A percentile compares a stretch with the other conserved stretches of the same genome.
Conservation (phyloP, 768 basidiomycete genomes). For the Amanita rubescens region DNA sequence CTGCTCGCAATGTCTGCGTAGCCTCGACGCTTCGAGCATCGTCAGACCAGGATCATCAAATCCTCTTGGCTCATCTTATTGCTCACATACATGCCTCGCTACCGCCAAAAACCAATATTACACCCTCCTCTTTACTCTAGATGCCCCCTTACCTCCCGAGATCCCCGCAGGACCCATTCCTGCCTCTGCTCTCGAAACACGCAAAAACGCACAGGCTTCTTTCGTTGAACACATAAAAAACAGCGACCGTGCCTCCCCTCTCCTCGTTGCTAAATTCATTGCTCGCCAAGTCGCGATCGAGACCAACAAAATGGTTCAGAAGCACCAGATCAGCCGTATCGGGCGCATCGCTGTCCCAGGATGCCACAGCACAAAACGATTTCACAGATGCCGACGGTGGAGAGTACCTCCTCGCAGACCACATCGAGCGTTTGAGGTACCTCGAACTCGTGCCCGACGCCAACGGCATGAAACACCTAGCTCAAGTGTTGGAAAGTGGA, state of each 20-base stretch:
- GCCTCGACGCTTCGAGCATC: conserved; percentile 41
- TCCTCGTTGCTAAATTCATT: conserved; percentile 66
- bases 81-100: conserved; percentile 60
- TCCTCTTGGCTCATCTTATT: conserved; percentile 55
- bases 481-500: conserved; percentile 48
- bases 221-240: conserved; percentile 51
- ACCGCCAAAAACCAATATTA: conserved; percentile 54
- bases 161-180: conserved; percentile 23
- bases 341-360: conserved; percentile 5
- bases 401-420: conserved; percentile 64
- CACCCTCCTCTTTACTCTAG: conserved; percentile 63
- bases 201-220: conserved; percentile 51
- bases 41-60: conserved; percentile 33
- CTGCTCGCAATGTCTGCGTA: conserved; percentile 68
- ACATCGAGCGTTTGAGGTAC: conserved; percentile 68
- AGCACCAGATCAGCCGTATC: conserved; percentile 15
- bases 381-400: conserved; percentile 40
- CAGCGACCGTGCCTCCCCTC: conserved; percentile 33
- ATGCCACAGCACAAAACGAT: conserved; percentile 24
- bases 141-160: conserved; percentile 49
- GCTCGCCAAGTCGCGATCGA: conserved; percentile 65
- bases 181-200: conserved; percentile 30
- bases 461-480: conserved; percentile 44
- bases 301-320: conserved; percentile 44
- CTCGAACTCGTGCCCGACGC: conserved; percentile 44